Evolutionary conservation across 495 filamentous ascomycete species (phyloP).

Genomic region (Lineolata rhizophorae): DNA sequence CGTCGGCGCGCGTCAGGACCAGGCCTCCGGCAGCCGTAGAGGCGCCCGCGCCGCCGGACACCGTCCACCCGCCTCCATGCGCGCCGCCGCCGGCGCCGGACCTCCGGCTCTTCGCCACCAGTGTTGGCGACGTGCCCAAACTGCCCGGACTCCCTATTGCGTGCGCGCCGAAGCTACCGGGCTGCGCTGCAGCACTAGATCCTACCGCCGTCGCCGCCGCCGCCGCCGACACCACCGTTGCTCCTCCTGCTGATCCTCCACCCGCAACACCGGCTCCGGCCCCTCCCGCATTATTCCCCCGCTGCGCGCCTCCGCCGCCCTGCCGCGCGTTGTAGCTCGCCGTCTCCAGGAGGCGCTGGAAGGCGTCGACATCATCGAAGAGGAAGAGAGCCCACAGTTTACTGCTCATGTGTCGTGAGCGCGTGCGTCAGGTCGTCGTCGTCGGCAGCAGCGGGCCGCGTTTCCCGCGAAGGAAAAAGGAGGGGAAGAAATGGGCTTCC

Average conservation of each 20-base stretch:
- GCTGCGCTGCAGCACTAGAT: no score
- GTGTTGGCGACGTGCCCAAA: conserved; percentile 26
- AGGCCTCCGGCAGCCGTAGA: no score
- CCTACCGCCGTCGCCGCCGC: no score
- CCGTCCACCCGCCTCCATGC: no score
- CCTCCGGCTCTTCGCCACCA: conserved; percentile 18
- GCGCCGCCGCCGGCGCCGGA: background rate
- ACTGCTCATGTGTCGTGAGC: conserved; percentile 67
- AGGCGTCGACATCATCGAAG: conserved; percentile 85
- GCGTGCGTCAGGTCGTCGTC: conserved; percentile 31
- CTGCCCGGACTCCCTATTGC: conserved; percentile 24
- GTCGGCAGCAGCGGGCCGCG: conserved; percentile 22
- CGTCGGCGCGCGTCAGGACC: conserved; percentile 42
- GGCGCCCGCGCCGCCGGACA: no score
- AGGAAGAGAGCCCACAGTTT: conserved; percentile 89
- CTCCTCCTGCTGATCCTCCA: no score
- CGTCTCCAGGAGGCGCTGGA: conserved; percentile 59
- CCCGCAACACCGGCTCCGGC: no score
- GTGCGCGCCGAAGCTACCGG: conserved; percentile 4
- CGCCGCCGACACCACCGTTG: no score
- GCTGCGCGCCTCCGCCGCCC: conserved; percentile 20
- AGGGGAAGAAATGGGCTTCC: no score
- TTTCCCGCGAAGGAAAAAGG: no score
- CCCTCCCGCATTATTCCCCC: no score
- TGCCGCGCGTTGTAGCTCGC: conserved; percentile 27